Evolutionary conservation across 768 basidiomycete genomes (phyloP), one percentile per base, ranked within the genome.

Genomic region (Mrakia frigida): DNA sequence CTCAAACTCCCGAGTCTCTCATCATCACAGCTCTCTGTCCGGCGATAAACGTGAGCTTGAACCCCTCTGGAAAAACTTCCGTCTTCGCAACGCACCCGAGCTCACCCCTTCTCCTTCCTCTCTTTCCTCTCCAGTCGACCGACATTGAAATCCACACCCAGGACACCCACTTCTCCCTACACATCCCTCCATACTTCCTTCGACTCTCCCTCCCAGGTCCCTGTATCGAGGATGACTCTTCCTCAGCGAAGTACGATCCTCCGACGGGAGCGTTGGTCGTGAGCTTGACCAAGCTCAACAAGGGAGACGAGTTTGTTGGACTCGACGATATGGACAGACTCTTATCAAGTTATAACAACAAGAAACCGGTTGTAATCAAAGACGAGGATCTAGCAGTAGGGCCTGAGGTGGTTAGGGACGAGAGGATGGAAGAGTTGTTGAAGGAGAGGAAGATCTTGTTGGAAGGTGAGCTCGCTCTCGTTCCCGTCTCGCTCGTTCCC

Each of bases 161-260:
- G 80, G 75, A 88, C 73, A 87, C 87, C 37, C 83, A 90, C 68
- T 86, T 93, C 81, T 89, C 88, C 28, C 84, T 92, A 56, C 89
- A 93, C 80, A 87, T 93, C 82, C 91, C 91, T 76, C 92, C 92
- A 2, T 94, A 93, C 81, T 94, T 91, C 80, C 86, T 94, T 73
- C 89, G 92, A 1, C 86, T 94, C 78, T 88, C 89, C 80, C 92
- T 94, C 82, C 87, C 90, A 79, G 82, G 87, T 0, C 81, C 90
- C 35, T 79, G 90, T 56, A 87, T 91, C 74, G 90, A 91, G 79
- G 91, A 93, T 75, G 87, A 87, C 41, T 82, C 84, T 35, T 89
- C 91, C 25, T 87, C 87, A 37, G 92, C 92, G 2, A 81, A 85
- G 79, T 94, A 93, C 80, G 90, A 94, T 82, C 88, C 92, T 39